Evolutionary conservation across 1,139 yeast genomes (phyloP), one percentile per base, ranked within the genome.

Genomic region (Debaryomycetaceae sp.): DNA sequence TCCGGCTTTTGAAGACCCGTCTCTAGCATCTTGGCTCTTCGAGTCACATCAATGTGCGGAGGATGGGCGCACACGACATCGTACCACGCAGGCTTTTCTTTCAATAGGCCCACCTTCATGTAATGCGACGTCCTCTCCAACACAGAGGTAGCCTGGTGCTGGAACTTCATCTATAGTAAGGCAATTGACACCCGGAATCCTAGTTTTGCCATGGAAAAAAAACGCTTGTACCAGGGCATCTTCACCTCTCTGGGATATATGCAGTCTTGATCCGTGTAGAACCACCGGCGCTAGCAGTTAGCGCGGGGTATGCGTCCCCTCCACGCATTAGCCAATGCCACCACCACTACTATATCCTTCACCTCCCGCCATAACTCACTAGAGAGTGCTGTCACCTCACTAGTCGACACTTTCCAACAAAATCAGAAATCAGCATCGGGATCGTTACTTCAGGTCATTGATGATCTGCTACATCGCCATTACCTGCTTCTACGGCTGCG

Each of bases 1-100:
- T 57, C 62, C 16, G 31, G 36, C 25, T 39, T 40, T 26, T 49
- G 60, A 13, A 37, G 41, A 25, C 49, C 43, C 27, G 41, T 40
- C 19, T 47, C 45, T 25, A 58, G 45, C 26, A 52, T 47, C 48
- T 57, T 70, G 38, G 65, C 55, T 38, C 47, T 55, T 44, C 62
- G 67, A 38, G 80, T 52, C 49, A 78, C 67, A 42, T 76, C 74
- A 36, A 67, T 69, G 28, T 68, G 61, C 23, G 96, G 95, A 23
- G 95, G 95, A 41, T 78, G 68, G 23, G 75, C 65, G 3, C 82
- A 83, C 16, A 87, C 82, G 8, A 81, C 86, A 38, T 78, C 75
- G 53, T 69, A 83, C 96, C 96, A 87, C 1, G 77, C 77, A 3
- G 97, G 96, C 43, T 80, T 80, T 21, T 68, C 56, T 23, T 55